Base-by-base conservation (phyloP, 805 yeast species). In the Suhomyces canberraensis region DNA sequence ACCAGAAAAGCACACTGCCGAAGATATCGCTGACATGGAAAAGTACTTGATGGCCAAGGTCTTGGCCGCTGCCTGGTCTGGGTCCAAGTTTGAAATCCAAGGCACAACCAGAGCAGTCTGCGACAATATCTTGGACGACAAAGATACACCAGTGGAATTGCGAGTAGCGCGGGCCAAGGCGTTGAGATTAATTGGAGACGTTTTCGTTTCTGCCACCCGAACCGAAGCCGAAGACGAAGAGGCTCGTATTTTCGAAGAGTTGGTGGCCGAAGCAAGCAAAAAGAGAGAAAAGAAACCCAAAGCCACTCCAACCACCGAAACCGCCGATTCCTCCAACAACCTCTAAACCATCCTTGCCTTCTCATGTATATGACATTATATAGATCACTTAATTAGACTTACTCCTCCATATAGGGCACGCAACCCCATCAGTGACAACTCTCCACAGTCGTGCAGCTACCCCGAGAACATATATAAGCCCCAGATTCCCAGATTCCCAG, bases 1-100 rank as follows among this genome's bases (percentile, higher is more conserved):
- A 6, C 74, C 74, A 0, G 64, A 59, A 20, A 64, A 63, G 40
- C 73, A 69, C 43, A 57, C 83, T 1, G 69, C 69, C 3, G 85
- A 79, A 45, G 83, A 79, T 37, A 43, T 79, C 16, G 87, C 86
- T 2, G 83, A 81, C 42, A 73, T 80, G 68, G 91, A 84, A 52
- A 80, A 83, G 54, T 69, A 80, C 21, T 61, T 85, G 46, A 79
- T 84, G 71, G 93, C 91, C 15, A 85, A 84, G 56, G 85, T 84
- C 14, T 62, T 85, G 24, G 82, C 85, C 7, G 91, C 90, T 2
- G 93, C 93, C 7, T 85, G 95, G 95, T 78, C 79, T 9, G 88
- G 91, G 0, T 79, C 90, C 9, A 81, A 76, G 51, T 84, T 79
- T 53, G 95, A 85, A 56, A 84, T 85, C 36, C 84, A 80, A 55